Conservation (phyloP, 2,329 filamentous ascomycete genomes). For the Pseudogymnoascus sp. region DNA sequence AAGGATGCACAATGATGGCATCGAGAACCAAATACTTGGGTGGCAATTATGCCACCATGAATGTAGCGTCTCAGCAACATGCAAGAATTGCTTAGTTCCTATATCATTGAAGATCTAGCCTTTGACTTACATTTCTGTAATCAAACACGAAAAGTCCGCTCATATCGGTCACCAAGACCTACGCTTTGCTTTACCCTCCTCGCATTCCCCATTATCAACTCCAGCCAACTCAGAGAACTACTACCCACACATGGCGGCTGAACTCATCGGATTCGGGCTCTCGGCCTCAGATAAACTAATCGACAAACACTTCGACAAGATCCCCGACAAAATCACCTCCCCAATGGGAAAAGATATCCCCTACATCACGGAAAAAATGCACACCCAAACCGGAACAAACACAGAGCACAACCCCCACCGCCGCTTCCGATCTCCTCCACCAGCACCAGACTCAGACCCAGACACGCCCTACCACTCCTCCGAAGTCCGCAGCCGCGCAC, state of each 20-base stretch:
- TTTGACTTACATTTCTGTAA: not conserved
- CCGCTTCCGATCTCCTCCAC: not conserved
- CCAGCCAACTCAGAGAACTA: not conserved
- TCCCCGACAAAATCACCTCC: not conserved
- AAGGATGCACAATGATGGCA: conserved; percentile 4
- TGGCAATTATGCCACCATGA: not conserved
- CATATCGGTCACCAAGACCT: not conserved
- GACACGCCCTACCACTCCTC: not conserved
- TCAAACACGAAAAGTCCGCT: not conserved
- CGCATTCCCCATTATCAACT: not conserved
- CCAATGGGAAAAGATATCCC: not conserved
- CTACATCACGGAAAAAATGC: not conserved
- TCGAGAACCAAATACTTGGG: not conserved
- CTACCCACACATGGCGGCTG: not conserved
- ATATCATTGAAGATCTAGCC: not conserved
- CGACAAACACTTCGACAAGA: not conserved
- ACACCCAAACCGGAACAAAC: not conserved
- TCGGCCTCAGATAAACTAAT: not conserved
- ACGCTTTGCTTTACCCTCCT: not conserved
- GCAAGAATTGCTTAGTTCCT: not conserved
- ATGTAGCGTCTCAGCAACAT: not conserved
- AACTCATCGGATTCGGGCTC: not conserved
- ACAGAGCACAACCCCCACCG: not conserved
- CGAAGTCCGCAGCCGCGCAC: not conserved
- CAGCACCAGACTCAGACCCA: not conserved